These are phyloP conservation scores for Candida cerambycidarum DNA, from an alignment of 805 yeast species.

Conservation along the genomic window DNA sequence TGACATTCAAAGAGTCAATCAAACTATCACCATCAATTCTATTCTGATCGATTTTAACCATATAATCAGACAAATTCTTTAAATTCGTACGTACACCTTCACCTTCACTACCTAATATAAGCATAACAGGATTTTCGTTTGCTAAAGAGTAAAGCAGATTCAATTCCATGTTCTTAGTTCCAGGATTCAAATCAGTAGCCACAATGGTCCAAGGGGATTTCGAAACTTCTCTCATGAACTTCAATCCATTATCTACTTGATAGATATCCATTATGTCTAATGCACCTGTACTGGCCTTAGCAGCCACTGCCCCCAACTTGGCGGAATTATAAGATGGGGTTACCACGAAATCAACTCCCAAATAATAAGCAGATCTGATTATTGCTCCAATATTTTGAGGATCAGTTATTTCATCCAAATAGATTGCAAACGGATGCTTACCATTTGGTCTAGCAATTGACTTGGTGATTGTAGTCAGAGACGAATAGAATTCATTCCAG, in stretches of 20 bases:
- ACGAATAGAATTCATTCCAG: constrained; percentile 10
- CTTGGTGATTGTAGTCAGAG: constrained; percentile 10
- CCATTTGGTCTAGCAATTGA: constrained; percentile 19
- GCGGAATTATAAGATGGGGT: constrained; percentile 72
- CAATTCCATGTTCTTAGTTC: constrained; percentile 35
- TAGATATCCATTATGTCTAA: constrained; percentile 69
- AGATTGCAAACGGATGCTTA: constrained; percentile 64
- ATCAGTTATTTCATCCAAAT: constrained; percentile 76
- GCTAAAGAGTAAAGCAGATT: constrained; percentile 47
- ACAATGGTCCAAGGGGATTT: constrained; percentile 69
- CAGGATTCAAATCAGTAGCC: constrained; percentile 50
- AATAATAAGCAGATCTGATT: constrained; percentile 71
- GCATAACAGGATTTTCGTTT: constrained; percentile 55
- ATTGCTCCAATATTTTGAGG: constrained; percentile 89
- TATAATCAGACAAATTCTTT: constrained; percentile 54
- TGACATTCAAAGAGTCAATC: constrained; percentile 83
- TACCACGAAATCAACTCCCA: constrained; percentile 80
- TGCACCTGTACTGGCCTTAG: constrained; percentile 84
- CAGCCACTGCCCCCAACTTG: constrained; percentile 70
- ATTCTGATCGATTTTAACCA: constrained; percentile 42
- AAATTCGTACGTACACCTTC: constrained; percentile 72
- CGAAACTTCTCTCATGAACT: constrained; percentile 57
- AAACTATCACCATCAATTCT: constrained; percentile 25
- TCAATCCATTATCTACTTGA: constrained; percentile 55
- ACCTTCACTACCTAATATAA: constrained; percentile 86